These are phyloP conservation scores for Apophysomyces sp. DNA, from an alignment of 371 early-diverging fungal species.

Conservation along the genomic window DNA sequence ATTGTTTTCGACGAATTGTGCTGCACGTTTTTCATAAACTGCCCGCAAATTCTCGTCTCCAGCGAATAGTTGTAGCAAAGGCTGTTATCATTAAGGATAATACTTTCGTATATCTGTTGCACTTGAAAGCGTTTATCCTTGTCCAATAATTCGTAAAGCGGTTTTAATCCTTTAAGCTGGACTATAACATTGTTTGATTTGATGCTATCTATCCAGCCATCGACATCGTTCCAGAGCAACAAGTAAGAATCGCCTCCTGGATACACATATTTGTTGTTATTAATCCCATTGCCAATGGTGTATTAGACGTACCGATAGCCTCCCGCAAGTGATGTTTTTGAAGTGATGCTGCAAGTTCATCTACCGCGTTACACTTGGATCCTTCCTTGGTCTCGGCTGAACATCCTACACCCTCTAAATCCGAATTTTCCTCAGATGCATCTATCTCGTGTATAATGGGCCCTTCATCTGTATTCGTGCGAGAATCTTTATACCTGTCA, in stretches of 20 bases:
- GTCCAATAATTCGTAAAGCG: neutral
- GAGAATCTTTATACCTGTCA: neutral
- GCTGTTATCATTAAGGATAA: neutral
- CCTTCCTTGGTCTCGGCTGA: neutral
- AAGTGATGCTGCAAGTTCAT: neutral
- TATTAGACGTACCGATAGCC: neutral
- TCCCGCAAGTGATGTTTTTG: neutral
- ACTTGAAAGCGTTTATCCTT: neutral
- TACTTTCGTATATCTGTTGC: neutral
- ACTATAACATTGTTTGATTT: neutral
- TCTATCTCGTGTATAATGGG: neutral
- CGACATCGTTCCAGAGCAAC: neutral
- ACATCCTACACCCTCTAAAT: neutral
- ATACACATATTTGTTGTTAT: too few species aligned
- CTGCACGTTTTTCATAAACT: neutral
- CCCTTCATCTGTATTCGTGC: neutral
- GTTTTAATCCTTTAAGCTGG: neutral
- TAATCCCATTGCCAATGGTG: neutral
- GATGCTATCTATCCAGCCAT: neutral
- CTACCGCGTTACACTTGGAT: neutral
- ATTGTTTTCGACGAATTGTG: neutral
- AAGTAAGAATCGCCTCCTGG: neutral
- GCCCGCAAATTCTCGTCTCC: neutral
- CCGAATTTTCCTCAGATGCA: too few species aligned
- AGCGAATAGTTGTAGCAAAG: neutral